Evolutionary conservation across 805 yeast genomes (phyloP).

Genomic region (Debaryomyces castellii): DNA sequence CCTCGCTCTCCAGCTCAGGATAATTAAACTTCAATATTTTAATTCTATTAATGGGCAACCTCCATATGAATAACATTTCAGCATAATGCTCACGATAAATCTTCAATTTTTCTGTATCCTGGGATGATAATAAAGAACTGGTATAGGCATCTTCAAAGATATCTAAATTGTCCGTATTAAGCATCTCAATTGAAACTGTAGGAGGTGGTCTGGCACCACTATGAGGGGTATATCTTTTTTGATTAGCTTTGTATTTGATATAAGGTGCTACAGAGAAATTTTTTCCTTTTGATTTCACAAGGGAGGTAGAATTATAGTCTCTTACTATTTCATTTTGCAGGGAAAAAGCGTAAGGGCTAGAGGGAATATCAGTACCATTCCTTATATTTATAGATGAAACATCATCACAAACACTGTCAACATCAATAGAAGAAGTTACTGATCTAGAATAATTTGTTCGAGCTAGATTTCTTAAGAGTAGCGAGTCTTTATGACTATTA

Average conservation of each 20-base stretch:
- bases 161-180: conserved; percentile 45
- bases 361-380: background rate
- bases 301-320: background rate
- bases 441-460: conserved; percentile 14
- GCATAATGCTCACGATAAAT: conserved; percentile 70
- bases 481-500: background rate
- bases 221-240: conserved; percentile 3
- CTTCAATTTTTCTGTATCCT: conserved; percentile 34
- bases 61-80: conserved; percentile 77
- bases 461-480: background rate
- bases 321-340: conserved; percentile 1
- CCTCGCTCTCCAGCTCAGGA: conserved; percentile 16
- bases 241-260: background rate
- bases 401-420: conserved; percentile 10
- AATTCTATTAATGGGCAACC: conserved; percentile 73
- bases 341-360: background rate
- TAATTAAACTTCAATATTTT: conserved; percentile 74
- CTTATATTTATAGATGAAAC: conserved; percentile 1
- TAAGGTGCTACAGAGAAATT: background rate
- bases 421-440: conserved; percentile 15
- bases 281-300: background rate
- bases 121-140: conserved; percentile 38
- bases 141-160: conserved; percentile 43
- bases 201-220: conserved; percentile 20
- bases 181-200: conserved; percentile 45